These are phyloP conservation scores for Cryptosporidium meleagridis DNA, from an alignment of 169 alveolate species.

Conservation along the genomic window DNA sequence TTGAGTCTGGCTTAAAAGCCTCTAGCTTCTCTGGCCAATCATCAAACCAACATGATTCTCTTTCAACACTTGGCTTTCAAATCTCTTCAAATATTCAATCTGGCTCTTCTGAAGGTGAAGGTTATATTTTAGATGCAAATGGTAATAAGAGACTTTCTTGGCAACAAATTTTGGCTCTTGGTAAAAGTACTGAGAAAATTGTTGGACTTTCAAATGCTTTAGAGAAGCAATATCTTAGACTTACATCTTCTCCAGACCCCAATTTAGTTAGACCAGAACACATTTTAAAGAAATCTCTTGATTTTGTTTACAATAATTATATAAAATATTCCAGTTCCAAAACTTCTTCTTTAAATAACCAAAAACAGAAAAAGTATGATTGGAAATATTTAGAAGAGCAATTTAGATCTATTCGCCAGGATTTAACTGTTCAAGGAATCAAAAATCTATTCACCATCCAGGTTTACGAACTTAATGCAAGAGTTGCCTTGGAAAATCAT, in stretches of 20 bases:
- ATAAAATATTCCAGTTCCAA: conserved; percentile 50
- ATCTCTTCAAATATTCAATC: not conserved
- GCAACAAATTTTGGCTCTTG: conserved; percentile 70
- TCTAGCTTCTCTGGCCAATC: not conserved
- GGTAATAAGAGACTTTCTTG: conserved; percentile 69
- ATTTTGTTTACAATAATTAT: conserved; percentile 73
- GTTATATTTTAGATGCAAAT: conserved; percentile 32
- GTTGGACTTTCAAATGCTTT: conserved; percentile 82
- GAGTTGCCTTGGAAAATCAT: conserved; percentile 91
- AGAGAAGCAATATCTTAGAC: conserved; percentile 85
- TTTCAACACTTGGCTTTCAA: not conserved
- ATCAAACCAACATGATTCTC: not conserved
- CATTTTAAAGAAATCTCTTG: conserved; percentile 79
- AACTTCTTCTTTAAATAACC: conserved; percentile 63
- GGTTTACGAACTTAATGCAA: conserved; percentile 93
- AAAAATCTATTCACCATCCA: conserved; percentile 87
- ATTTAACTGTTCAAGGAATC: conserved; percentile 92
- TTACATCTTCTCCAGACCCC: conserved; percentile 87
- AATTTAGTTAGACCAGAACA: conserved; percentile 83
- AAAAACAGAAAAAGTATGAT: conserved; percentile 79
- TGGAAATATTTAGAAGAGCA: conserved; percentile 90
- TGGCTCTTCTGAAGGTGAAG: not conserved
- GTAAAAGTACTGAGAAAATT: conserved; percentile 75
- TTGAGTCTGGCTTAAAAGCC: not conserved
- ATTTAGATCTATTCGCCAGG: conserved; percentile 92